Evolutionary conservation across 2,329 filamentous ascomycete genomes (phyloP).

Genomic region (Pseudomassariella vexata): DNA sequence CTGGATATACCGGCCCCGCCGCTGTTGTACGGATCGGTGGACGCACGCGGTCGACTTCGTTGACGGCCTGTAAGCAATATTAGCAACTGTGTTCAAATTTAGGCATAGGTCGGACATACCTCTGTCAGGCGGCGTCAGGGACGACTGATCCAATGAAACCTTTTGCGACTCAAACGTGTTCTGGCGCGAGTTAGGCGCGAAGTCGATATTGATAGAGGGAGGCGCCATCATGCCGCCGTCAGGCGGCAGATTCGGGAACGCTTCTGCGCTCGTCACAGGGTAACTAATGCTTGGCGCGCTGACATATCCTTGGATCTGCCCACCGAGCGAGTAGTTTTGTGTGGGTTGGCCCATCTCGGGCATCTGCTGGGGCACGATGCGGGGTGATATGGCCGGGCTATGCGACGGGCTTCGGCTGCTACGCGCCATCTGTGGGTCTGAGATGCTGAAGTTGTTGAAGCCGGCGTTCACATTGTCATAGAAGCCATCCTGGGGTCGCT

Average conservation of each 20-base stretch:
- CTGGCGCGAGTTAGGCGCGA: slow-evolving; percentile 68
- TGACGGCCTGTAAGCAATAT: slow-evolving; percentile 34
- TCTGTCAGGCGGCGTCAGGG: slow-evolving; percentile 75
- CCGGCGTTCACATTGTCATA: slow-evolving; percentile 69
- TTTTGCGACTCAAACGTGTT: slow-evolving; percentile 63
- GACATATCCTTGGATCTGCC: slow-evolving; percentile 31
- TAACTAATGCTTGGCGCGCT: slow-evolving; percentile 36
- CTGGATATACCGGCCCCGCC: slow-evolving; percentile 34
- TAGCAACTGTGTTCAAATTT: neutral
- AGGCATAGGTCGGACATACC: slow-evolving; percentile 35
- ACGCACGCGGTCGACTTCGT: slow-evolving; percentile 45
- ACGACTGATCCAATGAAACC: slow-evolving; percentile 64
- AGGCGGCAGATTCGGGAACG: slow-evolving; percentile 45
- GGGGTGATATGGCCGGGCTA: slow-evolving; percentile 60
- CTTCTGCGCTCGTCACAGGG: slow-evolving; percentile 35
- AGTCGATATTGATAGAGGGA: slow-evolving; percentile 93
- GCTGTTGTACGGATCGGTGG: slow-evolving; percentile 55
- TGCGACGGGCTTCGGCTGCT: slow-evolving; percentile 78
- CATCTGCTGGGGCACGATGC: slow-evolving; percentile 51
- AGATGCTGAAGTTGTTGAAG: slow-evolving; percentile 76
- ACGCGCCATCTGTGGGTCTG: slow-evolving; percentile 61
- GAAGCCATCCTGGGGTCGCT: slow-evolving; percentile 67
- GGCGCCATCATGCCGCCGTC: slow-evolving; percentile 68
- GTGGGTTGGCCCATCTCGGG: slow-evolving; percentile 46
- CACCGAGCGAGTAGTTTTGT: slow-evolving; percentile 36